phyloP scores from a whole-genome alignment of 176 grass and related monocot genomes.

The Poa annua region DNA sequence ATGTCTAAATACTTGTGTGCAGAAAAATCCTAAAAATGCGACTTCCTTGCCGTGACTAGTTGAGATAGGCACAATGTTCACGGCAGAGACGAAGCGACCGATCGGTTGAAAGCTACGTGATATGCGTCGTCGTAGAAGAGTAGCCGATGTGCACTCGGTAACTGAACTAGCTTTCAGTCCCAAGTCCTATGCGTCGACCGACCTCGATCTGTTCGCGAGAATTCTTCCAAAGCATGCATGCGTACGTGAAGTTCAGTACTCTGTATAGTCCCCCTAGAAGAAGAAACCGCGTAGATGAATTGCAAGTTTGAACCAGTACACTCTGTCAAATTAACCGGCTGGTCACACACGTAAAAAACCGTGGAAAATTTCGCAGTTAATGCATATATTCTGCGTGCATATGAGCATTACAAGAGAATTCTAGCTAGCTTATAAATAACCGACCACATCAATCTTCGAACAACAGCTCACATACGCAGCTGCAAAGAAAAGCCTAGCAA shows the following conservation, averaged over 20 bases:
- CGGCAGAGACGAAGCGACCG: conserved; percentile 2
- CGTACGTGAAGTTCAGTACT: not conserved
- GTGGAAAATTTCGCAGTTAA: not conserved
- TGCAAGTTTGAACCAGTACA: not conserved
- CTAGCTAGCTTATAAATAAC: conserved; percentile 19
- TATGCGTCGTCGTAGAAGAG: no score
- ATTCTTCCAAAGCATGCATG: not conserved
- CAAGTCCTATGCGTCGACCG: not conserved
- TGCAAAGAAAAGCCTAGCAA: not conserved
- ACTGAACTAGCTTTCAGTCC: no score
- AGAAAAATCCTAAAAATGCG: not conserved
- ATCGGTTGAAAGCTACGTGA: conserved; percentile 2
- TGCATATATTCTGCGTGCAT: not conserved
- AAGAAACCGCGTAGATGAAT: conserved; percentile 1
- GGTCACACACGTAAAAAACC: conserved; percentile 27
- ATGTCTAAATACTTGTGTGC: no score
- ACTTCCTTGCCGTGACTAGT: not conserved
- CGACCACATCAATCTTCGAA: not conserved
- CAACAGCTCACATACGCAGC: not conserved
- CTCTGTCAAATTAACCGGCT: not conserved
- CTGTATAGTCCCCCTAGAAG: no score
- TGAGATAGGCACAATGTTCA: not conserved
- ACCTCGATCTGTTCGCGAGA: not conserved
- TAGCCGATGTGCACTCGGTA: no score
- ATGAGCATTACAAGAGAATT: not conserved